Base-by-base conservation (phyloP, 148 eudicot species). In the Silene uniflora region DNA sequence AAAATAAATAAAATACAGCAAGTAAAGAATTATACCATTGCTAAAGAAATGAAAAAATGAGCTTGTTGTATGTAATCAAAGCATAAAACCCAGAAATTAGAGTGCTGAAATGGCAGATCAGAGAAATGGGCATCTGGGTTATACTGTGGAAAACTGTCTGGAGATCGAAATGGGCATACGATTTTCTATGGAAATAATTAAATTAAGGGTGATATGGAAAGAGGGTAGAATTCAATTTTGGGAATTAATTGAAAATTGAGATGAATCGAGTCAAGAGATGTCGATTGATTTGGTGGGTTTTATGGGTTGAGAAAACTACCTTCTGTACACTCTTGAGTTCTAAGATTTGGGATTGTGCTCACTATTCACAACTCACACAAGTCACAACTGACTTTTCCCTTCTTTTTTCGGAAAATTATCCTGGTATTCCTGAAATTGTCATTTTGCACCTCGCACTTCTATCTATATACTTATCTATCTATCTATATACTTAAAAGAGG, bases 121-220 rank as follows among this genome's bases (percentile, higher is more conserved):
- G 35, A 46, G 55, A 68, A 46, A 42, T 19, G 72, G 72, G 71
- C 49, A 67, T 67, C 71, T 67, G 54, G 71, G 71, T 10, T 7
- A 67, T 47, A 67, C 13, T 35, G 18, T 16, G 3, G 44, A 65
- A 14, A 14, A 5, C 10, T 68, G 72, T 11, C 58, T 25, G 72
- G 49, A 69, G 49, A 21, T 19, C 29, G 23, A 47, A 22, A 16
- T 69, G 58, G n/a, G 56, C 5, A 68, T 19, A 19, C 52, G 56
- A 0, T 18, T 10, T 44, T 19, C 1, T 11, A 0, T 4, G 7
- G 2, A 11, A 23, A 10, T 46, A 10, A 69, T 69, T 3, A 1
- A 69, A 69, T 69, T 69, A 21, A 23, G 32, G 29, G 9, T 69
- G 72, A 47, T 22, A 11, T 17, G n/a, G 2, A 11, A 69, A 69